Conservation (phyloP, 2,329 filamentous ascomycete genomes). For the Truncatella angustata region DNA sequence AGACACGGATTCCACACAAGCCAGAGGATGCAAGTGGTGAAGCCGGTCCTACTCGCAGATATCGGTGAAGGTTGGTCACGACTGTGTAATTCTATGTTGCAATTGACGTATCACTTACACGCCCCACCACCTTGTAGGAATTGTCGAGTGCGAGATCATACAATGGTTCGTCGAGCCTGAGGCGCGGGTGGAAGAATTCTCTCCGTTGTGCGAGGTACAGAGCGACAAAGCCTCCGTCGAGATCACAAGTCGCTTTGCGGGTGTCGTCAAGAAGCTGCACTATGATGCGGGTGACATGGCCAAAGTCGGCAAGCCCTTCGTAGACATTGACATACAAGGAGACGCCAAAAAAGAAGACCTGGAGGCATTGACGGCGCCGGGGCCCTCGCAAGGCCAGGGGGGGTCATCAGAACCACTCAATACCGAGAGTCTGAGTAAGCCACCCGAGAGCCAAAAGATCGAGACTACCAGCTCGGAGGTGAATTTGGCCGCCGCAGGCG, state of each 20-base stretch:
- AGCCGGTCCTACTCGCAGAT: slow-evolving; percentile 79
- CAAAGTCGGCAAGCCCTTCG: slow-evolving; percentile 88
- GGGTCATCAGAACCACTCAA: slow-evolving; percentile 22
- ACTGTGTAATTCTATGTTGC: neutral
- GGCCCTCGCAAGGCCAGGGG: slow-evolving; percentile 26
- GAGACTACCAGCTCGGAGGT: slow-evolving; percentile 7
- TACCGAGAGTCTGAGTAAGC: slow-evolving; percentile 18
- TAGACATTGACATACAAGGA: slow-evolving; percentile 91
- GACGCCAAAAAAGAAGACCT: slow-evolving; percentile 65
- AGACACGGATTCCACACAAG: slow-evolving; percentile 52
- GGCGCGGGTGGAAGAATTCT: slow-evolving; percentile 95
- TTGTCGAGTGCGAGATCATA: slow-evolving; percentile 97
- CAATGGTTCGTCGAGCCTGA: slow-evolving; percentile 99
- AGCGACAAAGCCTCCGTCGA: slow-evolving; percentile 90
- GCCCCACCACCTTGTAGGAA: slow-evolving; percentile 59
- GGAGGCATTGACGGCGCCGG: slow-evolving; percentile 35
- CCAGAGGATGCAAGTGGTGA: slow-evolving; percentile 55
- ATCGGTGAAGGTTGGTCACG: slow-evolving; percentile 72
- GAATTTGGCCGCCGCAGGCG: slow-evolving; percentile 12
- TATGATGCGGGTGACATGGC: slow-evolving; percentile 97
- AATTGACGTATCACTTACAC: slow-evolving; percentile 2
- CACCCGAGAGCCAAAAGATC: slow-evolving; percentile 15
- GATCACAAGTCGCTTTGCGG: slow-evolving; percentile 94
- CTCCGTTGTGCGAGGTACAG: slow-evolving; percentile 95
- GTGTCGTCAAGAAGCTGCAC: slow-evolving; percentile 92